A percentile compares a stretch with the other conserved stretches of the same genome.
These are phyloP conservation scores for Agrostemma githago DNA, from an alignment of 148 eudicot genomes.

Conservation along the genomic window DNA sequence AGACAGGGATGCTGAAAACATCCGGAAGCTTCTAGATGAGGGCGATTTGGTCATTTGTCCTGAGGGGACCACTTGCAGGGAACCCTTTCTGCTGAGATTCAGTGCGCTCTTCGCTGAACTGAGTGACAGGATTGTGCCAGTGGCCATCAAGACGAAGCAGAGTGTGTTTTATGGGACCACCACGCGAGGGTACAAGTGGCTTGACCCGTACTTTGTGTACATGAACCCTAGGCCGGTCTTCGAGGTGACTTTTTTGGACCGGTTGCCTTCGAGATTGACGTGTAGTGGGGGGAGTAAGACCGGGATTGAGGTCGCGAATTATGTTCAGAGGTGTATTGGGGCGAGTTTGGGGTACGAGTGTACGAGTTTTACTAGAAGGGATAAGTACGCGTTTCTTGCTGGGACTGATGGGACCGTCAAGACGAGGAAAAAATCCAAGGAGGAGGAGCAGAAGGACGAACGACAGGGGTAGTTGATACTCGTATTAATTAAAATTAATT, in stretches of 20 bases:
- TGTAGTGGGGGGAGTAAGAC: conserved; percentile 24
- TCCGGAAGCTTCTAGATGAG: conserved; percentile 14
- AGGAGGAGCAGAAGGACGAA: too few species aligned
- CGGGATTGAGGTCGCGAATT: conserved; percentile 34
- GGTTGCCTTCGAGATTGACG: conserved; percentile 22
- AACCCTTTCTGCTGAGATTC: conserved; percentile 32
- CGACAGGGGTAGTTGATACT: too few species aligned
- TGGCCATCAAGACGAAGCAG: conserved; percentile 9
- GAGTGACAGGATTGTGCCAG: conserved; percentile 22
- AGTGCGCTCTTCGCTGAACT: conserved; percentile 30
- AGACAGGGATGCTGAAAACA: conserved; percentile 21
- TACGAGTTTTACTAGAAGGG: conserved; percentile 34
- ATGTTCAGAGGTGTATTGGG: conserved; percentile 28
- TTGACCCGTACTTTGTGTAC: conserved; percentile 27
- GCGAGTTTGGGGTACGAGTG: conserved; percentile 31
- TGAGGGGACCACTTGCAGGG: conserved; percentile 35
- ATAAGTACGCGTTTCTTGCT: conserved; percentile 36
- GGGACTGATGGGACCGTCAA: conserved; percentile 27
- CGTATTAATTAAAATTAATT: too few species aligned
- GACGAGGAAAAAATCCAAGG: too few species aligned
- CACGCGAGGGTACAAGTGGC: conserved; percentile 22
- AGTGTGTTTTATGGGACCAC: conserved; percentile 30
- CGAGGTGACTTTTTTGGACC: conserved; percentile 26
- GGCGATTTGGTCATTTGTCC: conserved; percentile 27
- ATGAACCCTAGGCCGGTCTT: conserved; percentile 26